A percentile compares a stretch with the other conserved stretches of the same genome.
Conservation (phyloP, 768 basidiomycete genomes). For the Psilocybe azurescens region DNA sequence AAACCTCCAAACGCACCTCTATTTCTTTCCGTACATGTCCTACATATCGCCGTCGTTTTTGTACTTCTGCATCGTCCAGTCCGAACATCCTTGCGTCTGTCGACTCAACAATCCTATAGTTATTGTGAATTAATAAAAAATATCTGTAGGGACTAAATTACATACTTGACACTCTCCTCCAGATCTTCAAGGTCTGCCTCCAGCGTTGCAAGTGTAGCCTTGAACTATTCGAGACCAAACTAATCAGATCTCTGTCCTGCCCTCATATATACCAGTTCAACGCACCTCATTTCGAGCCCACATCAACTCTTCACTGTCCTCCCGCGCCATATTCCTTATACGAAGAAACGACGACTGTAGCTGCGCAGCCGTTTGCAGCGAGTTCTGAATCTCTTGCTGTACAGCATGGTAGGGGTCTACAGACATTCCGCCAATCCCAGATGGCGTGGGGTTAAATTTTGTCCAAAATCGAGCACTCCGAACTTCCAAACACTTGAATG, state of each 20-base stretch:
- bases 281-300: constrained; percentile 81
- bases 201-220: constrained; percentile 74
- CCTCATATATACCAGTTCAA: background rate
- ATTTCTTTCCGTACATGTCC: constrained; percentile 75
- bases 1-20: constrained; percentile 61
- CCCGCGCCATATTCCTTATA: constrained; percentile 74
- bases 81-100: constrained; percentile 87
- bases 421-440: constrained; percentile 35
- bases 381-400: constrained; percentile 79
- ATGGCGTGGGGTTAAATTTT: background rate
- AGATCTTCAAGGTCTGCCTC: constrained; percentile 91
- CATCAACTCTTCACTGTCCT: constrained; percentile 79
- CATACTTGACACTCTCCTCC: constrained; percentile 91
- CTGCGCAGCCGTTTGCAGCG: constrained; percentile 72
- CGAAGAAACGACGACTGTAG: constrained; percentile 78
- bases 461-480: background rate
- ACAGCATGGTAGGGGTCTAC: constrained; percentile 89
- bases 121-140: background rate
- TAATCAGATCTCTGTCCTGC: background rate
- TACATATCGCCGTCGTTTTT: constrained; percentile 78
- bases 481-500: background rate
- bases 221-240: constrained; percentile 51
- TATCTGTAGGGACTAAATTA: background rate
- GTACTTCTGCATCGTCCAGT: constrained; percentile 78
- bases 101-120: constrained; percentile 79